A percentile compares a stretch with the other conserved stretches of the same genome.
Conservation (phyloP, 257 asterid species). For the Nicotiana obtusifolia region DNA sequence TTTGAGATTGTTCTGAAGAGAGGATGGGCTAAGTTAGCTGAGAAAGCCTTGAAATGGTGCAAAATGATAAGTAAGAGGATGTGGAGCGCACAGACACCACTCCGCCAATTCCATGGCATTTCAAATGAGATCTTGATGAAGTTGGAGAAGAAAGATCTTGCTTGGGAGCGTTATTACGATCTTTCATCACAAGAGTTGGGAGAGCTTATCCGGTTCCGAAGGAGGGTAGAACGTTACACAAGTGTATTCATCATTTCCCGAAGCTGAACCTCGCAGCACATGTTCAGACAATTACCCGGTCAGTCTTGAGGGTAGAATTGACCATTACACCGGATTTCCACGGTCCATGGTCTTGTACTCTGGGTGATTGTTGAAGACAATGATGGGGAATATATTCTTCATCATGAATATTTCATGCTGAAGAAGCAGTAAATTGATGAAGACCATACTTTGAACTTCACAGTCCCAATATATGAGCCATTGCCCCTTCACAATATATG, state of each 20-base stretch:
- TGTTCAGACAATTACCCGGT: constrained; percentile 39
- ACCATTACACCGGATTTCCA: constrained; percentile 39
- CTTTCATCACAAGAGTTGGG: constrained; percentile 35
- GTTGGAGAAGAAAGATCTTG: constrained; percentile 38
- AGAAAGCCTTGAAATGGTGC: constrained; percentile 45
- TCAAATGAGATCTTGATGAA: constrained; percentile 30
- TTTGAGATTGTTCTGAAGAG: constrained; percentile 38
- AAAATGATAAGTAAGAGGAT: constrained; percentile 37
- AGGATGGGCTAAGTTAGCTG: constrained; percentile 42
- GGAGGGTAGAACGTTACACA: constrained; percentile 32
- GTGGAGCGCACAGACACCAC: constrained; percentile 47
- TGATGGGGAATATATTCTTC: constrained; percentile 36
- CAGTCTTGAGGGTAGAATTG: constrained; percentile 35
- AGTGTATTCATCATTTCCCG: constrained; percentile 36
- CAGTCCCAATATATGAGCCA: constrained; percentile 38
- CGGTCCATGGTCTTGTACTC: constrained; percentile 37
- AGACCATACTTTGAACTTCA: constrained; percentile 33
- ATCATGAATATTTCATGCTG: constrained; percentile 36
- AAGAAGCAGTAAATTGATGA: constrained; percentile 38
- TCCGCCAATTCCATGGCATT: constrained; percentile 38
- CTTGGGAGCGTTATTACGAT: constrained; percentile 40
- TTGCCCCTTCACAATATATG: constrained; percentile 39
- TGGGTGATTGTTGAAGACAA: constrained; percentile 44
- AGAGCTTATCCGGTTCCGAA: constrained; percentile 29
- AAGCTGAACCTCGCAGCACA: constrained; percentile 36